Percentiles rank a stretch among this genome's conserved stretches.
phyloP scores from a whole-genome alignment of 2,329 filamentous ascomycete genomes.

The Venturiaceae sp. region DNA sequence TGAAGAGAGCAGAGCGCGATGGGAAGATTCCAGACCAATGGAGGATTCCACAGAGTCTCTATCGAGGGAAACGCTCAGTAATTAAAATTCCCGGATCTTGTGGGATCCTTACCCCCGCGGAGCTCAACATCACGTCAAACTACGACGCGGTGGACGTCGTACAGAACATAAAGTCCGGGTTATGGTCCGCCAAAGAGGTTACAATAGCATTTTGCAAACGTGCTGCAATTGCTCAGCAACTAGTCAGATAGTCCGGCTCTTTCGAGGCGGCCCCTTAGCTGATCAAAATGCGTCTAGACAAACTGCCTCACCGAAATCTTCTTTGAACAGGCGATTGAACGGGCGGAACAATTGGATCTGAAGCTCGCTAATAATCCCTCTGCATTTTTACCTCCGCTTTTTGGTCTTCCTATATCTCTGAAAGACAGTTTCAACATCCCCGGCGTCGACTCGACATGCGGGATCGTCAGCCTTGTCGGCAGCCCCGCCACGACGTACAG shows the following conservation, averaged over 20 bases:
- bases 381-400: slow-evolving; percentile 35
- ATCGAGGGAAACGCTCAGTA: too few species aligned
- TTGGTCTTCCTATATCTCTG: slow-evolving; percentile 44
- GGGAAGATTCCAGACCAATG: too few species aligned
- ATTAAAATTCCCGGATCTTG: too few species aligned
- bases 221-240: slow-evolving; percentile 47
- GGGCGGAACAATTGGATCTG: slow-evolving; percentile 27
- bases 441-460: slow-evolving; percentile 47
- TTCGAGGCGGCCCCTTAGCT: not conserved
- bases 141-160: slow-evolving; percentile 24
- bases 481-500: slow-evolving; percentile 18
- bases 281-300: not conserved
- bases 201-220: slow-evolving; percentile 43
- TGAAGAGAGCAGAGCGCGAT: too few species aligned
- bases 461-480: slow-evolving; percentile 39
- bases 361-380: slow-evolving; percentile 26
- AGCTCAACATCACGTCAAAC: slow-evolving; percentile 23
- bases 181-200: slow-evolving; percentile 28
- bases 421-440: slow-evolving; percentile 51
- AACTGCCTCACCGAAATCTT: slow-evolving; percentile 34
- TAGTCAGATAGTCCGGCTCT: slow-evolving; percentile 24
- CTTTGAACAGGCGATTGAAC: slow-evolving; percentile 28
- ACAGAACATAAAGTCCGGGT: slow-evolving; percentile 14
- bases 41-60: too few species aligned
- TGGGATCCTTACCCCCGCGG: slow-evolving; percentile 18